Evolutionary conservation across 306 rosid genomes (phyloP), one percentile per base, ranked within the genome.

Genomic region (Medicago ruthenica): DNA sequence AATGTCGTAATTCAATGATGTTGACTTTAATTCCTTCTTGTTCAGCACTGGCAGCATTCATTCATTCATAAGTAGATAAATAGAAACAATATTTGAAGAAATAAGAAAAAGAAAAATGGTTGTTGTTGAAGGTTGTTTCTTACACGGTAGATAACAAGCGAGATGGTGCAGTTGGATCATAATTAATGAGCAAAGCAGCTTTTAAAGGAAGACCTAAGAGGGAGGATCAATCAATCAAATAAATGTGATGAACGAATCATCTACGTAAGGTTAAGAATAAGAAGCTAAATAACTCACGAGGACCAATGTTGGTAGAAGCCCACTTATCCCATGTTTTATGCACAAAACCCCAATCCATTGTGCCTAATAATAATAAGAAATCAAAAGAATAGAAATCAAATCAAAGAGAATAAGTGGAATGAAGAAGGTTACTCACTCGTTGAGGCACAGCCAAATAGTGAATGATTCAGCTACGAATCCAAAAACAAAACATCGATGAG

Each of bases 111-210:
- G 27, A 24, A 24, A 1, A 24, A 24, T 24, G 27, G 27, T 24
- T 24, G 27, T 21, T 21, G 22, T 21, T 21, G 27, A n/a, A n/a
- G 27, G 27, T 24, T 24, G 27, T 2, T 24, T 24, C 31, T 87
- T 84, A 94, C 98, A 94, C 81, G 54, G 90, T 92, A 42, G 98
- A 94, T 74, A 90, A 75, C 81, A 94, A 85, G 64, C 97, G 97
- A 68, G 98, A 94, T 0, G 97, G 95, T 80, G 93, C 96, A 59
- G 93, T 88, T 31, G 98, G 97, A 27, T 94, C 98, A 70, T 86
- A 84, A 74, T 94, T 90, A 57, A 94, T 80, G 20, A 91, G 85
- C 83, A 94, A 50, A 78, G 97, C 98, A 67, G 93, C 92, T 84
- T 94, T 91, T 60, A 90, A 72, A 51, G 96, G 90, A 76, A 83